Evolutionary conservation across 371 early-diverging fungal species (phyloP).

Genomic region (Rhizomucor pusillus): DNA sequence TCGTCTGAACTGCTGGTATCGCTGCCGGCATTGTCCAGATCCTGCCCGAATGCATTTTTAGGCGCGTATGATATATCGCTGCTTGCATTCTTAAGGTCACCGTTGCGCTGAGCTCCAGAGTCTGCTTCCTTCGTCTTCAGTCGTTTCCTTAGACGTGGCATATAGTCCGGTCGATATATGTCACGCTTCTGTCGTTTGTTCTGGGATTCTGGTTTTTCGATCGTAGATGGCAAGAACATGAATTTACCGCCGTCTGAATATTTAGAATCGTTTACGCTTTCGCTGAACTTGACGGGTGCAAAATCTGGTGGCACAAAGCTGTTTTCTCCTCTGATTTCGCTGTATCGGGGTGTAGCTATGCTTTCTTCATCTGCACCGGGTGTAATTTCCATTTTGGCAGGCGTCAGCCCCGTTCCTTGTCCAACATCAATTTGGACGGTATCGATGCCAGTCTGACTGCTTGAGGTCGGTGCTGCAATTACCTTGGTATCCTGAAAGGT

Average conservation of each 20-base stretch:
- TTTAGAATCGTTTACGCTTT: constrained; percentile 41
- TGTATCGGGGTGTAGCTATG: not conserved
- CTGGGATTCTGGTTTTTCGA: not conserved
- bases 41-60: not conserved
- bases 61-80: not conserved
- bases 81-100: not conserved
- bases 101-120: not conserved
- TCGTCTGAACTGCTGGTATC: not conserved
- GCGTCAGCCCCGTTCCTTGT: not conserved
- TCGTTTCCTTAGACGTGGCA: constrained; percentile 19
- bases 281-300: constrained; percentile 39
- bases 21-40: not conserved
- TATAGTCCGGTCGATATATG: constrained; percentile 43
- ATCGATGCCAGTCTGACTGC: not conserved
- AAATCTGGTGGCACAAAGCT: constrained; percentile 35
- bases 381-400: not conserved
- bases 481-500: not conserved
- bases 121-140: constrained; percentile 2
- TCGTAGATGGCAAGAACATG: constrained; percentile 19
- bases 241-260: constrained; percentile 50
- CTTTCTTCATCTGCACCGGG: not conserved
- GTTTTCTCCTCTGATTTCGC: constrained; percentile 4
- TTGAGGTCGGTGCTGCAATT: not conserved
- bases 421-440: not conserved
- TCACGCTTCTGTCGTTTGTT: constrained; percentile 12